Evolutionary conservation across 2,329 filamentous ascomycete species (phyloP).

Genomic region (Teratosphaeria destructans): DNA sequence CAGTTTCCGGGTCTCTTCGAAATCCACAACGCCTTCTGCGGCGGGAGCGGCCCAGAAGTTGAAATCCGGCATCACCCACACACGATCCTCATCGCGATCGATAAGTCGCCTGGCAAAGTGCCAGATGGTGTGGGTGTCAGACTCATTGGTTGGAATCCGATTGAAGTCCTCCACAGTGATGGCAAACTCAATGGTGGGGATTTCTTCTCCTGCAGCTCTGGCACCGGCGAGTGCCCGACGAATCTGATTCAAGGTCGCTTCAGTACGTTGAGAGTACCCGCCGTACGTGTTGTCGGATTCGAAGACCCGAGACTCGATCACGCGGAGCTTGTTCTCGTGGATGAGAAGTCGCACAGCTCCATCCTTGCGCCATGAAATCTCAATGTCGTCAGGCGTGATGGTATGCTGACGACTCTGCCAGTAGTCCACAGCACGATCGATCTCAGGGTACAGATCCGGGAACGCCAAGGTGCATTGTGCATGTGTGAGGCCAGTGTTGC

Average conservation of each 20-base stretch:
- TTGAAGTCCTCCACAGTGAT: conserved; percentile 3
- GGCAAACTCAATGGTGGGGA: conserved; percentile 3
- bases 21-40: conserved; percentile 12
- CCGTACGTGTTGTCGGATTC: not conserved
- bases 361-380: conserved; percentile 18
- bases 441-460: conserved; percentile 23
- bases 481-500: conserved; percentile 19
- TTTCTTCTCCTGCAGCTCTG: conserved; percentile 26
- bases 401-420: conserved; percentile 15
- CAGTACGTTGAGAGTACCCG: not conserved
- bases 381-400: conserved; percentile 17
- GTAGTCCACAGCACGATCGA: conserved; percentile 20
- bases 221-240: conserved; percentile 38
- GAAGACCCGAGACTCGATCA: not conserved
- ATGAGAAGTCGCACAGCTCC: conserved; percentile 28
- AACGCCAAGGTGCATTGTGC: conserved; percentile 23
- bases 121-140: conserved; percentile 27
- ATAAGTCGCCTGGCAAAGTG: conserved; percentile 23
- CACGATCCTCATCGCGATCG: conserved; percentile 24
- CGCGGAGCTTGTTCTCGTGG: conserved; percentile 20
- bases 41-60: conserved; percentile 42
- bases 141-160: conserved; percentile 19
- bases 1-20: conserved; percentile 15
- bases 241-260: conserved; percentile 36
- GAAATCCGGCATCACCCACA: conserved; percentile 46